Base-by-base conservation (phyloP, 2,329 filamentous ascomycete species). In the Daldinia sp. region DNA sequence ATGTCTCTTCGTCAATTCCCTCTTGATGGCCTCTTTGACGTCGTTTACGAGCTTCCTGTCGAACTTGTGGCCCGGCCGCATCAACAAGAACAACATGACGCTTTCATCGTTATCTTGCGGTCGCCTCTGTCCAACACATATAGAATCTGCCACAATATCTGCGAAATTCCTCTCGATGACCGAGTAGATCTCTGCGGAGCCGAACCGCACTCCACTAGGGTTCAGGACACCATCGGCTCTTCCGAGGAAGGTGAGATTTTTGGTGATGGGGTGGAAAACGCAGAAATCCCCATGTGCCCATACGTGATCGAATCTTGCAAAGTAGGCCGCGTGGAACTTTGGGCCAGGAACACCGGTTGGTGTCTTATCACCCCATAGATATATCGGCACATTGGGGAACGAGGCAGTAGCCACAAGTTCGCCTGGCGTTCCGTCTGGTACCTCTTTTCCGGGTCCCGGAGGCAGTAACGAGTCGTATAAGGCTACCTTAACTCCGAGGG, bases 271-370 rank as follows among this genome's bases (percentile, higher is more conserved):
- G 74, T 95, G 89, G 13, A 92, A 81, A 39, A 87, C 85, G 74
- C 93, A 89, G 77, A 94, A 95, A 75, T 96, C 93, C 23, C 93
- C 93, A 70, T 96, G 93, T 0, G 92, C 91, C 93, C 93, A 96
- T 1, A 92, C 92, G 62, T 88, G 82, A 6, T 85, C 81, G 80
- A 88, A 92, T 54, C 88, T 86, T 1, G 82, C 84, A 74, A 91
- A 92, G 78, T 92, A 87, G 28, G 88, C 85, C 0, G 82, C 79
- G 71, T 83, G 85, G 79, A 90, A 92, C 68, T 87, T 87, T 3
- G 86, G 81, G 0, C 86, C 86, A 0, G 84, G 84, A 0, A 83
- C 79, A 0, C 84, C 82, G 46, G 59, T 70, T 39, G 48, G 67
- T 42, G 61, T 75, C 67, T 67, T 75, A 77, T 90, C 88, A 72